Conservation (phyloP, 345 rosid species). For the Gossypium australe region DNA sequence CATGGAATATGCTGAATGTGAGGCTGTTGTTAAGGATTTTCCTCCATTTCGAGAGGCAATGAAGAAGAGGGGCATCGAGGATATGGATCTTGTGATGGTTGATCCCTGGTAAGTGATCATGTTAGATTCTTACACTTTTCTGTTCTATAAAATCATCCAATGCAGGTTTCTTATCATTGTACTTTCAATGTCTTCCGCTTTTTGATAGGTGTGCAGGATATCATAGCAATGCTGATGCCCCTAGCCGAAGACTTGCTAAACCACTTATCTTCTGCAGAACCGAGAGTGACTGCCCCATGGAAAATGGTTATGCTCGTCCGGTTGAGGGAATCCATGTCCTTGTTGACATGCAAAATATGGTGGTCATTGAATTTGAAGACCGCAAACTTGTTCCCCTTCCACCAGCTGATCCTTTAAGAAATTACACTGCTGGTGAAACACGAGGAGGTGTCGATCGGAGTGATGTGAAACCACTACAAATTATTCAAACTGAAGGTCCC, state of each 20-base stretch:
- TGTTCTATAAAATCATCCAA: background rate
- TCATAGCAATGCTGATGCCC: constrained; percentile 69
- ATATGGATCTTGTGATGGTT: constrained; percentile 78
- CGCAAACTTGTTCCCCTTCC: constrained; percentile 60
- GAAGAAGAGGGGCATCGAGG: constrained; percentile 69
- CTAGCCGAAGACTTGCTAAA: constrained; percentile 58
- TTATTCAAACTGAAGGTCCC: constrained; percentile 76
- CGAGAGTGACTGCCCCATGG: constrained; percentile 70
- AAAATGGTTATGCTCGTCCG: constrained; percentile 74
- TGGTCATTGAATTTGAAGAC: constrained; percentile 68
- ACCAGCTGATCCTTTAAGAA: constrained; percentile 70
- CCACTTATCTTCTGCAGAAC: constrained; percentile 67
- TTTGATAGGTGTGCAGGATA: constrained; percentile 57
- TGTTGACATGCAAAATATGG: constrained; percentile 77
- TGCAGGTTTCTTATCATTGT: background rate
- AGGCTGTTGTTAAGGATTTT: constrained; percentile 63
- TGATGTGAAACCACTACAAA: constrained; percentile 63
- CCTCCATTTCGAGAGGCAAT: constrained; percentile 67
- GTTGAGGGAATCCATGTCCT: constrained; percentile 71
- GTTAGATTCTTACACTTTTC: constrained; percentile 4
- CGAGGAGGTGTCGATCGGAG: constrained; percentile 74
- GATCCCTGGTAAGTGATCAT: constrained; percentile 53
- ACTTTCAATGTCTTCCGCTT: background rate
- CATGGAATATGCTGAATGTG: constrained; percentile 70
- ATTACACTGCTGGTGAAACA: constrained; percentile 62